A percentile compares a stretch with the other conserved stretches of the same genome.
Conservation (phyloP, 2,329 filamentous ascomycete species). For the Beauveria sp. region DNA sequence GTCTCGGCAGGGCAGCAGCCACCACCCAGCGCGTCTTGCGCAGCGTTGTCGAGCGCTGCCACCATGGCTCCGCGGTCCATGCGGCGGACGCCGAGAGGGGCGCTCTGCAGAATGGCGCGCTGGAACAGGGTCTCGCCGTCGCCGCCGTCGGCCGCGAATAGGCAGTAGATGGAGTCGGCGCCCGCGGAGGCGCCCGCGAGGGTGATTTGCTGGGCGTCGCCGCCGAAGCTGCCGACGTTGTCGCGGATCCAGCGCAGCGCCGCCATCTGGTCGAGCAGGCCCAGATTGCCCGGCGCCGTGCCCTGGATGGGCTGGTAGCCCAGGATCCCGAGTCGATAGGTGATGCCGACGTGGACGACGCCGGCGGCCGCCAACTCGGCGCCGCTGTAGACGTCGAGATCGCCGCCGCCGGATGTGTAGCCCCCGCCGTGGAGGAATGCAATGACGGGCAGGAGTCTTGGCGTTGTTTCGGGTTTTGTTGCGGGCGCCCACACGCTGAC, state of each 20-base stretch:
- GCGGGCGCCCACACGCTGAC: conserved; percentile 12
- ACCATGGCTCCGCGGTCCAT: conserved; percentile 10
- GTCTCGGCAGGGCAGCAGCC: not conserved
- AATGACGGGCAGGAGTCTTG: conserved; percentile 19
- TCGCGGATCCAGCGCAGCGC: conserved; percentile 55
- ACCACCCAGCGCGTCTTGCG: not conserved
- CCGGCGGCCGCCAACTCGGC: conserved; percentile 9
- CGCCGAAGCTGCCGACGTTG: conserved; percentile 58
- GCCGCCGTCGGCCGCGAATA: conserved; percentile 10
- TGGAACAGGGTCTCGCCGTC: conserved; percentile 11
- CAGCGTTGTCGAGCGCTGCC: not conserved
- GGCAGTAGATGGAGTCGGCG: conserved; percentile 37
- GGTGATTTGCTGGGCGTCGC: conserved; percentile 54
- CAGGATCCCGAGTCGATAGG: conserved; percentile 26
- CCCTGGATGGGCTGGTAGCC: conserved; percentile 22
- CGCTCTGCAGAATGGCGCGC: conserved; percentile 14
- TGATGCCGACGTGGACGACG: conserved; percentile 28
- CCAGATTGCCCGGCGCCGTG: conserved; percentile 39
- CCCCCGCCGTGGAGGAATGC: conserved; percentile 19
- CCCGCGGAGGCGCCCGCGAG: conserved; percentile 55
- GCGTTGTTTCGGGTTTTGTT: not conserved
- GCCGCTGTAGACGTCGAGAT: conserved; percentile 13
- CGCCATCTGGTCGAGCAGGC: conserved; percentile 51
- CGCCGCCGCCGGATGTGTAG: conserved; percentile 14
- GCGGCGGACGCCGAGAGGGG: conserved; percentile 11